Base-by-base conservation (phyloP, 2,329 filamentous ascomycete species). In the Colletotrichum sp. region DNA sequence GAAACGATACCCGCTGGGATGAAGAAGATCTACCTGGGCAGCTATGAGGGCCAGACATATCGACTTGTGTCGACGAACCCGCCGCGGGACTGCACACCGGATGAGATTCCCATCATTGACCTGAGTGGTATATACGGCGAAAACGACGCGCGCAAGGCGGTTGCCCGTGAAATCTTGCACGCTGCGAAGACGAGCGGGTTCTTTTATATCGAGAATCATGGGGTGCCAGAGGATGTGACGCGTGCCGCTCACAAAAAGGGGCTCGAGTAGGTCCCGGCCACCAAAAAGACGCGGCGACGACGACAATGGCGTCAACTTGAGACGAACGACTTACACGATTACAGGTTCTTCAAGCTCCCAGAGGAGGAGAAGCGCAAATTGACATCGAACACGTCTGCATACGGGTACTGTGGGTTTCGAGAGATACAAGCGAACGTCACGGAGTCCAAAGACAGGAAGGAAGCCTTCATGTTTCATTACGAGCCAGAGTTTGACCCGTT, bases 61-160 rank as follows among this genome's bases (percentile, higher is more conserved):
- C 68, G 74, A 52, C 34, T 76, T 14, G 74, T 74, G 8, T 76
- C 74, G 21, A 66, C 70, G 6, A 76, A 55, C 2, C 83, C 85
- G 8, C 85, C 86, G 3, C 81, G 86, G 18, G 82, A 83, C 28
- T 85, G 85, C 28, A 85, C 83, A 1, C 78, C 81, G 2, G 84
- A 82, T 24, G 87, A 89, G 71, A 88, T 89, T 14, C 87, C 87
- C 0, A 79, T 89, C 43, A 86, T 89, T 60, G 87, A 89, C 69
- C 79, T 89, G 7, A 77, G 82, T 1, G 77, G 79, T 2, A 82
- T 86, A 2, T 80, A 84, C 30, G 83, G 86, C n/a, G 78, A 82
- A 5, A 55, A 84, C 0, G 78, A 83, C 7, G 83, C 83, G 4
- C 83, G 86, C 1, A 83, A 84, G 48, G 76, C 77, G 2, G 79